A percentile compares a stretch with the other conserved stretches of the same genome.
These are phyloP conservation scores for Dactylorhiza incarnata DNA, from an alignment of 106 monocot species.

Conservation along the genomic window DNA sequence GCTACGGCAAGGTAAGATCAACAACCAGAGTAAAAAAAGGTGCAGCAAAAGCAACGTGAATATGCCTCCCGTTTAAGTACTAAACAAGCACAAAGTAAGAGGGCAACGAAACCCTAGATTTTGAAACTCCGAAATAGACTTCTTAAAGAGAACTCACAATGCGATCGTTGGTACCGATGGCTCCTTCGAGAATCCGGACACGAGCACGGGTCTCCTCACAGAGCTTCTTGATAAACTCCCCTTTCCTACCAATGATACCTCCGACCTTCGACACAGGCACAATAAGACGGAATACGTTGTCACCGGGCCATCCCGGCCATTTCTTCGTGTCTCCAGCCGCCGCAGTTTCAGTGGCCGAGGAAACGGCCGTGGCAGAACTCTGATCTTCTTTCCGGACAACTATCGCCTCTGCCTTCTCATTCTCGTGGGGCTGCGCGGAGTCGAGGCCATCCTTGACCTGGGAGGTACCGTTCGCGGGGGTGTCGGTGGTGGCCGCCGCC, in stretches of 20 bases:
- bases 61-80: neutral
- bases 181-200: slow-evolving; percentile 68
- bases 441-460: neutral
- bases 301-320: slow-evolving; percentile 96
- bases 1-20: neutral
- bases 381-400: neutral
- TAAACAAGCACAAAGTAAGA: neutral
- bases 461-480: neutral
- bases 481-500: slow-evolving; percentile 7
- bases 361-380: neutral
- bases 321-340: slow-evolving; percentile 29
- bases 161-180: slow-evolving; percentile 55
- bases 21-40: neutral
- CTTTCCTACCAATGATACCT: slow-evolving; percentile 79
- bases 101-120: neutral
- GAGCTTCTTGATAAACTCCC: slow-evolving; percentile 77
- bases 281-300: slow-evolving; percentile 63
- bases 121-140: neutral
- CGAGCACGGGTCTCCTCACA: slow-evolving; percentile 80
- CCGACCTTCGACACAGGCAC: slow-evolving; percentile 80
- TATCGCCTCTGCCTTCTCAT: neutral
- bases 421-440: neutral
- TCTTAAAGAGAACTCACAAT: slow-evolving; percentile 40
- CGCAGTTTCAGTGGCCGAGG: slow-evolving; percentile 1
- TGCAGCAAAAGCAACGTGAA: neutral